Percentiles rank a stretch among this genome's conserved stretches.
Evolutionary conservation across 768 basidiomycete genomes (phyloP).

Genomic region (Pholiota molesta): DNA sequence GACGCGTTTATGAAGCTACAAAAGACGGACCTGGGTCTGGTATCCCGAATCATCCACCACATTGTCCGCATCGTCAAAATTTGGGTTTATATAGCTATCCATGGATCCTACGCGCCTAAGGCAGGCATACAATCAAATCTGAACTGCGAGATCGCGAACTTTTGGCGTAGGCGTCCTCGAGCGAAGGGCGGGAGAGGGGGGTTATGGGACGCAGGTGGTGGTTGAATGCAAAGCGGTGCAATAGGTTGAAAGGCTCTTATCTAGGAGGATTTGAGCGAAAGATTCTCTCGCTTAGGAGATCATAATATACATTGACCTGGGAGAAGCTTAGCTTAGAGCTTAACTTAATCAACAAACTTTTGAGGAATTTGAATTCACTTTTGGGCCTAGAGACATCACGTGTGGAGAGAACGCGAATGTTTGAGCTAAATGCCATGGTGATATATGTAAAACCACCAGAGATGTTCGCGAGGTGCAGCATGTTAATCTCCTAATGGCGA

Average conservation of each 20-base stretch:
- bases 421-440: too few relatives aligned
- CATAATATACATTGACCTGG: neutral
- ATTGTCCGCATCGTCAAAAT: neutral
- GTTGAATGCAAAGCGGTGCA: too few relatives aligned
- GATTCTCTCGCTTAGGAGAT: neutral
- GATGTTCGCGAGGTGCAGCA: neutral
- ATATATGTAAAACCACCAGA: too few relatives aligned
- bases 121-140: too few relatives aligned
- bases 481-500: neutral
- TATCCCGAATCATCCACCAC: neutral
- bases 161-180: too few relatives aligned
- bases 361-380: neutral
- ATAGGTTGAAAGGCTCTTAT: too few relatives aligned
- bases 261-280: neutral
- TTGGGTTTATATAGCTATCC: neutral
- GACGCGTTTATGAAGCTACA: neutral
- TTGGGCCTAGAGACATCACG: neutral
- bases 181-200: too few relatives aligned
- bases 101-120: neutral
- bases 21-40: neutral
- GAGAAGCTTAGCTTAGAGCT: too few relatives aligned
- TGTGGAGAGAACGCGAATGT: neutral
- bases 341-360: neutral
- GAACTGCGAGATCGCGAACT: too few relatives aligned
- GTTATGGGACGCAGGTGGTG: too few relatives aligned